Conservation (phyloP, 768 basidiomycete species). For the Fomitopsis serialis region DNA sequence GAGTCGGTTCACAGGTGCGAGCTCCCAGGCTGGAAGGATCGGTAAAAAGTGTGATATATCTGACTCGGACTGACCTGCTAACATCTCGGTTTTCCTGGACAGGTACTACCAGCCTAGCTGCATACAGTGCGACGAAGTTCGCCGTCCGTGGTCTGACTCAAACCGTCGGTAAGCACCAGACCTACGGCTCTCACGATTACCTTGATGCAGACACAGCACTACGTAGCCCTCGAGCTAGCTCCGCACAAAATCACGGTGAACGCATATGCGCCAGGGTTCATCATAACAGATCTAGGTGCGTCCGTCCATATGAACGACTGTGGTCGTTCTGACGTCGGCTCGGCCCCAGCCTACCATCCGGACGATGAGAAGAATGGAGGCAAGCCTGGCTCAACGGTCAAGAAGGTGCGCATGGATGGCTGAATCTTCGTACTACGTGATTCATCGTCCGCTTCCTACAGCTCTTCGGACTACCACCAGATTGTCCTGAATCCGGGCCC, state of each 20-base stretch:
- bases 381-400: constrained; percentile 1
- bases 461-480: background rate
- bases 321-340: too few relatives aligned
- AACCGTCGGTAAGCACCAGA: constrained; percentile 8
- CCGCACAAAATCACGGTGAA: constrained; percentile 22
- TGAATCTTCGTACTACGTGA: too few relatives aligned
- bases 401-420: background rate
- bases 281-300: constrained; percentile 12
- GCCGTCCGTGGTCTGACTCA: constrained; percentile 22
- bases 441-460: background rate
- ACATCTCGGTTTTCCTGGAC: background rate
- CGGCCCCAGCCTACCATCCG: constrained; percentile 4
- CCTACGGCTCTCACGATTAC: background rate
- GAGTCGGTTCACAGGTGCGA: constrained; percentile 7
- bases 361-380: background rate
- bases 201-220: background rate
- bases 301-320: too few relatives aligned
- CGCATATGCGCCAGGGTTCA: constrained; percentile 22
- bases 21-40: constrained; percentile 11
- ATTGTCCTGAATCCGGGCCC: background rate
- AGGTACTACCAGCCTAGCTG: constrained; percentile 9
- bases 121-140: constrained; percentile 22
- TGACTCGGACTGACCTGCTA: too few relatives aligned
- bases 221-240: constrained; percentile 17
- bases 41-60: constrained; percentile 4